These are phyloP conservation scores for Colletotrichum cordylinicola DNA, from an alignment of 2,329 filamentous ascomycete genomes.

Conservation along the genomic window DNA sequence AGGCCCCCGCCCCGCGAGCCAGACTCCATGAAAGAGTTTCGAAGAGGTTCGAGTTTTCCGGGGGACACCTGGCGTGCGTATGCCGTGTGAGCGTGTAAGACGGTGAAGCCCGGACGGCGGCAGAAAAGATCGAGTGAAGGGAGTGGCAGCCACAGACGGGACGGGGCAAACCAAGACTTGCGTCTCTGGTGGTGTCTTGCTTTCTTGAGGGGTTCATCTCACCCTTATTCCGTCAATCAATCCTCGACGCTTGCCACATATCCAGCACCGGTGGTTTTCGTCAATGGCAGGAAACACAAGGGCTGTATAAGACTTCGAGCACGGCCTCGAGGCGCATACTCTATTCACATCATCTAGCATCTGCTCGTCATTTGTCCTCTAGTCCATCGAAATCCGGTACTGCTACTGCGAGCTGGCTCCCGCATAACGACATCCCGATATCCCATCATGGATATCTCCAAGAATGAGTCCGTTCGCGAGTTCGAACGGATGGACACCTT, in stretches of 20 bases:
- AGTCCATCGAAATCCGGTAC: not conserved
- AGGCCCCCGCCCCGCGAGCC: not conserved
- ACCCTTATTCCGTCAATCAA: not conserved
- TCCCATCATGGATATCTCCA: slow-evolving; percentile 22
- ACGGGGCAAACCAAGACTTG: not conserved
- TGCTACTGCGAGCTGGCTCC: slow-evolving; percentile 6
- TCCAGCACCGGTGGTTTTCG: not conserved
- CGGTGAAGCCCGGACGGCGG: not conserved
- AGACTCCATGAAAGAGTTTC: slow-evolving; percentile 4
- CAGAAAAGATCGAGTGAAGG: not conserved
- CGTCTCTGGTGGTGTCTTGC: not conserved
- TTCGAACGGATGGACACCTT: not conserved
- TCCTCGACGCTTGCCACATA: not conserved
- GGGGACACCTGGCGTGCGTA: not conserved
- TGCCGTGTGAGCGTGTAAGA: not conserved
- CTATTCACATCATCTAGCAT: not conserved
- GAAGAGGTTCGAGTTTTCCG: slow-evolving; percentile 11
- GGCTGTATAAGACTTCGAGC: slow-evolving; percentile 3
- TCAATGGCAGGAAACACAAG: not conserved
- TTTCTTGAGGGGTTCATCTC: slow-evolving; percentile 6
- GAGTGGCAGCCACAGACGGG: not conserved
- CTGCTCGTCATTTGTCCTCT: not conserved
- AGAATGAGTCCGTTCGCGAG: slow-evolving; percentile 23
- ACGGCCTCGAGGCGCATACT: not conserved
- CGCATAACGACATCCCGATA: not conserved